A percentile compares a stretch with the other conserved stretches of the same genome.
These are phyloP conservation scores for Boletus reticulatus DNA, from an alignment of 768 basidiomycete species.

Conservation along the genomic window DNA sequence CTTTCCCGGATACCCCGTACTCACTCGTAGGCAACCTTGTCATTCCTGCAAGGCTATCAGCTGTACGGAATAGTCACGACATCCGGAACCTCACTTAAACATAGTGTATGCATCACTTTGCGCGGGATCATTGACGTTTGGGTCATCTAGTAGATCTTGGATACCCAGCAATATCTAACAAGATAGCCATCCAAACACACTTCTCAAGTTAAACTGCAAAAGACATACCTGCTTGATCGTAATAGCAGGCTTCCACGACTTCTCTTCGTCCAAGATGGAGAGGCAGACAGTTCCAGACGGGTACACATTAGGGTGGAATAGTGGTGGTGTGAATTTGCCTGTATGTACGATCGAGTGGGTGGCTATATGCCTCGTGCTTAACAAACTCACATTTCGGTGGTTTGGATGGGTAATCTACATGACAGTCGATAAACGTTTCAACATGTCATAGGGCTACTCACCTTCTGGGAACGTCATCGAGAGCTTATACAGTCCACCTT, in stretches of 20 bases:
- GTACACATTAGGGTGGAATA: slow-evolving; percentile 99
- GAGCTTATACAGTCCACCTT: slow-evolving; percentile 92
- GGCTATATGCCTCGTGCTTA: not conserved
- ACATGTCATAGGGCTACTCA: slow-evolving; percentile 27
- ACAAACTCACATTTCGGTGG: slow-evolving; percentile 80
- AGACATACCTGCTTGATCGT: slow-evolving; percentile 90
- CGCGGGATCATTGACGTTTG: slow-evolving; percentile 96
- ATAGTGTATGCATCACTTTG: slow-evolving; percentile 98
- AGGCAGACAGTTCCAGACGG: slow-evolving; percentile 98
- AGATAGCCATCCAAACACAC: not conserved
- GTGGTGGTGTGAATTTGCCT: slow-evolving; percentile 96
- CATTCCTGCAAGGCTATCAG: slow-evolving; percentile 60
- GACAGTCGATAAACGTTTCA: slow-evolving; percentile 3
- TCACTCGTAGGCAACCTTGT: slow-evolving; percentile 90
- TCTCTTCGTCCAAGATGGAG: slow-evolving; percentile 97
- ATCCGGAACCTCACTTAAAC: slow-evolving; percentile 78
- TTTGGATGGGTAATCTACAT: slow-evolving; percentile 88
- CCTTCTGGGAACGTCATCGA: slow-evolving; percentile 97
- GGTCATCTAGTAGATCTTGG: slow-evolving; percentile 92
- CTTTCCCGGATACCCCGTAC: slow-evolving; percentile 24
- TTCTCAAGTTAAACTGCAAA: not conserved
- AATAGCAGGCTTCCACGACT: slow-evolving; percentile 98
- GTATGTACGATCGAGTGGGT: slow-evolving; percentile 12
- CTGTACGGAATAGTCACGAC: not conserved
- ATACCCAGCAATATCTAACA: slow-evolving; percentile 89